A percentile compares a stretch with the other conserved stretches of the same genome.
phyloP scores from a whole-genome alignment of 306 rosid genomes.

The Prunus armeniaca region DNA sequence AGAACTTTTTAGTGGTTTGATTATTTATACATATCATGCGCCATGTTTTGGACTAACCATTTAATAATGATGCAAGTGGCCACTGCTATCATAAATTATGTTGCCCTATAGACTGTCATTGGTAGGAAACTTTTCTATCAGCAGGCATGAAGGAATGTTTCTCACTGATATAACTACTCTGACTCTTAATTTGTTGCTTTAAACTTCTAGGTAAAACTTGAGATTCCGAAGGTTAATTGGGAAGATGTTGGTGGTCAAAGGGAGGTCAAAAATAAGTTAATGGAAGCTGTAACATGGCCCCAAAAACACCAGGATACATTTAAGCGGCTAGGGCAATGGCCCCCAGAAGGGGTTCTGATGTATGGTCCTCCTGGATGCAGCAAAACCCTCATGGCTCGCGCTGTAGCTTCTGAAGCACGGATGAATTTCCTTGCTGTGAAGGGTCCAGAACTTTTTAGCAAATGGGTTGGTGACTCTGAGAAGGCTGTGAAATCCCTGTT shows the following conservation, averaged over 20 bases:
- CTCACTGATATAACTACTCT: neutral
- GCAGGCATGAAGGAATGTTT: too few species aligned
- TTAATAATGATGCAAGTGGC: too few species aligned
- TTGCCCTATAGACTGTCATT: too few species aligned
- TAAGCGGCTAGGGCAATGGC: slow-evolving; percentile 70
- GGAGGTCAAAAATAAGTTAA: slow-evolving; percentile 76
- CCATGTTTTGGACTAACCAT: neutral
- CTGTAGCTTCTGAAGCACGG: slow-evolving; percentile 91
- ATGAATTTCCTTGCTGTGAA: slow-evolving; percentile 88
- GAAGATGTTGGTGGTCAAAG: slow-evolving; percentile 92
- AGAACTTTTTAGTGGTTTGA: neutral
- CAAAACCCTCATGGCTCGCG: slow-evolving; percentile 95
- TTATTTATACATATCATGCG: neutral
- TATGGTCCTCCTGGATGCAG: slow-evolving; percentile 99
- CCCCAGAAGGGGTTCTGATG: slow-evolving; percentile 79
- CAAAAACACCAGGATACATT: slow-evolving; percentile 81
- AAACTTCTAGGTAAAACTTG: slow-evolving; percentile 66
- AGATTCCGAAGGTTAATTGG: slow-evolving; percentile 95
- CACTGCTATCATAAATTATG: too few species aligned
- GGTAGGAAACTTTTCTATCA: too few species aligned
- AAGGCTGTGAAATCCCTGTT: slow-evolving; percentile 88
- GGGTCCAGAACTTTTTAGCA: slow-evolving; percentile 95
- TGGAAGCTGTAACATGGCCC: slow-evolving; percentile 95
- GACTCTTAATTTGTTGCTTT: neutral
- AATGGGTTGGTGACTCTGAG: slow-evolving; percentile 99